These are phyloP conservation scores for Yarrowia galli DNA, from an alignment of 1,139 yeast genomes.

Conservation along the genomic window DNA sequence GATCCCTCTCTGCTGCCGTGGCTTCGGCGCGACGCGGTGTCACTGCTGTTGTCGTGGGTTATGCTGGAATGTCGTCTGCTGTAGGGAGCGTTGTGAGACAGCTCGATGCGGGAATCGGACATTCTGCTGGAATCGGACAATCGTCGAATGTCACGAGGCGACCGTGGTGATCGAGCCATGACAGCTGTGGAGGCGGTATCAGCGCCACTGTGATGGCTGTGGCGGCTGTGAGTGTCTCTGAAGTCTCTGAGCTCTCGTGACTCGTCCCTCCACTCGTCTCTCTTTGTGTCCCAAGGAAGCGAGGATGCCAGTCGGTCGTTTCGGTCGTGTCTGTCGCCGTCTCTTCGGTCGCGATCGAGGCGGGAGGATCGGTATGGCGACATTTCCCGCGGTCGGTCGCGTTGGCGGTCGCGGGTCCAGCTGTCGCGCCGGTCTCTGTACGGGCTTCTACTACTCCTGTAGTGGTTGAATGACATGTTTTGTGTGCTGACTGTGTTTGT, in stretches of 20 bases:
- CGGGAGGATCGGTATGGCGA: constrained; percentile 19
- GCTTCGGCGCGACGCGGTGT: neutral
- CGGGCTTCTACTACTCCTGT: constrained; percentile 17
- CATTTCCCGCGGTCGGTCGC: neutral
- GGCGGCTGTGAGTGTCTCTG: neutral
- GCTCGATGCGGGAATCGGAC: constrained; percentile 9
- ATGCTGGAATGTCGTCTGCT: constrained; percentile 3
- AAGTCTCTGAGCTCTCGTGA: neutral
- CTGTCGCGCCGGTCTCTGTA: neutral
- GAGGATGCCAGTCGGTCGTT: neutral
- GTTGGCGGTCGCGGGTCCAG: neutral
- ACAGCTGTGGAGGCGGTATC: no score
- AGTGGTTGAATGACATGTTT: constrained; percentile 20
- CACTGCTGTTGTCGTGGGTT: neutral
- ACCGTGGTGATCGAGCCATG: constrained; percentile 1
- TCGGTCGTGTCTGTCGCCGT: neutral
- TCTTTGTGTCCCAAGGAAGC: neutral
- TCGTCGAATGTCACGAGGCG: constrained; percentile 18
- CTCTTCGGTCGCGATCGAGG: neutral
- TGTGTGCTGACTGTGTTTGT: neutral
- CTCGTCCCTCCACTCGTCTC: neutral
- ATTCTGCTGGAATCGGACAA: neutral
- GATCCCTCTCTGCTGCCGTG: no score
- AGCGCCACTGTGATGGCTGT: no score
- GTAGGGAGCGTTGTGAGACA: neutral